These are phyloP conservation scores for Salix udensis DNA, from an alignment of 345 rosid species.

Conservation along the genomic window DNA sequence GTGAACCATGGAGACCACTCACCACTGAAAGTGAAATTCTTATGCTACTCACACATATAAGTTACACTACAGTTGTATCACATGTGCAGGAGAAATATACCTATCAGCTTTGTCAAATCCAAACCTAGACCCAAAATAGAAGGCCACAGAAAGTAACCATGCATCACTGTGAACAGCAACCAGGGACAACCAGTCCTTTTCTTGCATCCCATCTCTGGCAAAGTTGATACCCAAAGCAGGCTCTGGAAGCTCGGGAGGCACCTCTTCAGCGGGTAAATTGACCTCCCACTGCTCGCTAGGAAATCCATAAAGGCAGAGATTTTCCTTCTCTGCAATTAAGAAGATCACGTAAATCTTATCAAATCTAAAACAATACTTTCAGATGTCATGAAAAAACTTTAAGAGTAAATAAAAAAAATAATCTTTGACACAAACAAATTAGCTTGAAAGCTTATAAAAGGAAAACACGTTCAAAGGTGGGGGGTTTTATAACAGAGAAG, in stretches of 20 bases:
- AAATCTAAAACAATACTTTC: neutral
- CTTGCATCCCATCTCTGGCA: slow-evolving; percentile 29
- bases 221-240: slow-evolving; percentile 29
- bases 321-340: slow-evolving; percentile 20
- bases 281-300: slow-evolving; percentile 30
- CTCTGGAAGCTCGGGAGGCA: slow-evolving; percentile 30
- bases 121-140: slow-evolving; percentile 27
- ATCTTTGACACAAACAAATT: neutral
- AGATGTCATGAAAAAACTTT: neutral
- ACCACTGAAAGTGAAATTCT: neutral
- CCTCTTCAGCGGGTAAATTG: slow-evolving; percentile 29
- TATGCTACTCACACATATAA: neutral
- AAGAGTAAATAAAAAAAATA: neutral
- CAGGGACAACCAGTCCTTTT: slow-evolving; percentile 26
- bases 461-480: neutral
- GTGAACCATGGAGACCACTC: neutral
- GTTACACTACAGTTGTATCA: neutral
- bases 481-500: neutral
- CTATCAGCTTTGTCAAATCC: slow-evolving; percentile 27
- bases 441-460: neutral
- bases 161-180: slow-evolving; percentile 28
- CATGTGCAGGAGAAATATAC: neutral
- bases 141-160: slow-evolving; percentile 24
- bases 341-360: neutral
- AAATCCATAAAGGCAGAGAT: slow-evolving; percentile 27